Evolutionary conservation across 345 rosid species (phyloP).

Genomic region (Atalantia buxifolia): DNA sequence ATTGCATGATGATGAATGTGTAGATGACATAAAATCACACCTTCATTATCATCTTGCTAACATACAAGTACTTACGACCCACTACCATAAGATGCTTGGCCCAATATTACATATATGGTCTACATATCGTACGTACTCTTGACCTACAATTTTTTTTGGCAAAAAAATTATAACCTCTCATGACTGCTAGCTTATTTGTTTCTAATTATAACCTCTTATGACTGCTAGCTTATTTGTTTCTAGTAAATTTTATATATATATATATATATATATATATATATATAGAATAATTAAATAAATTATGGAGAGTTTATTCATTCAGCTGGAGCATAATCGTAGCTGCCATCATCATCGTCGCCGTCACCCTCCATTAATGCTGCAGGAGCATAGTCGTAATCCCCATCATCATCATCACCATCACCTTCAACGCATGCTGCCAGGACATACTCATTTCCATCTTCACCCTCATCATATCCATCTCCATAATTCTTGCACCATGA

Average conservation of each 20-base stretch:
- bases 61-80: no score
- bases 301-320: conserved; percentile 6
- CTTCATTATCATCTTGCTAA: neutral
- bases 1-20: neutral
- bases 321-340: conserved; percentile 23
- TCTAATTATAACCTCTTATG: neutral
- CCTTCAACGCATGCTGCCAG: conserved; percentile 13
- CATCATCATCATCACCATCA: neutral
- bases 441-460: neutral
- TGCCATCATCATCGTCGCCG: neutral
- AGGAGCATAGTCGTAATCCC: conserved; percentile 16
- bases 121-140: no score
- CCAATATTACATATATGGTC: no score
- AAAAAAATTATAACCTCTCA: neutral
- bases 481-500: conserved; percentile 3
- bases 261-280: no score
- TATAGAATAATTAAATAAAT: neutral
- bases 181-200: neutral
- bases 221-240: neutral
- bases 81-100: no score
- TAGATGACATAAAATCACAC: neutral
- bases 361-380: conserved; percentile 21
- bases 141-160: neutral
- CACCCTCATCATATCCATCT: neutral
- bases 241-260: no score